Evolutionary conservation across 2,329 filamentous ascomycete genomes (phyloP).

Genomic region (Xylariales sp.): DNA sequence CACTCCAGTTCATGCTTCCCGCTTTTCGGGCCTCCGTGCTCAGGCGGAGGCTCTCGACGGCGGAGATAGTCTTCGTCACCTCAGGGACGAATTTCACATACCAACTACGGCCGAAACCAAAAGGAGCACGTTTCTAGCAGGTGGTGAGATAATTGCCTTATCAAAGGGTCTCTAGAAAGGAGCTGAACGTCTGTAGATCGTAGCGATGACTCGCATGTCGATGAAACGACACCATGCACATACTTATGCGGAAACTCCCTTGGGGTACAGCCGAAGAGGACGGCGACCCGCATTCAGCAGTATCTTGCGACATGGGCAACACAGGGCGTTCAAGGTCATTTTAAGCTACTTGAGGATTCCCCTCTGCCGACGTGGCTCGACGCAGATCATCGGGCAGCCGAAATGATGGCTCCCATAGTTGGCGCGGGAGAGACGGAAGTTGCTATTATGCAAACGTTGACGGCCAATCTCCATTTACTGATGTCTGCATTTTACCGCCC

Average conservation of each 20-base stretch:
- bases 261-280: slow-evolving; percentile 77
- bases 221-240: slow-evolving; percentile 56
- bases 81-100: slow-evolving; percentile 49
- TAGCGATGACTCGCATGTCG: slow-evolving; percentile 42
- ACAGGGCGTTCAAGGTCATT: slow-evolving; percentile 82
- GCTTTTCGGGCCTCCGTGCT: slow-evolving; percentile 44
- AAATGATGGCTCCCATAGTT: slow-evolving; percentile 76
- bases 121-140: slow-evolving; percentile 45
- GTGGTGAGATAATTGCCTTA: slow-evolving; percentile 43
- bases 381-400: slow-evolving; percentile 74
- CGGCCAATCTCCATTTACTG: slow-evolving; percentile 79
- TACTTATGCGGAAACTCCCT: slow-evolving; percentile 86
- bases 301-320: slow-evolving; percentile 81
- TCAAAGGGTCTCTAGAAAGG: slow-evolving; percentile 32
- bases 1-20: slow-evolving; percentile 38
- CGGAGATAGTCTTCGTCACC: slow-evolving; percentile 45
- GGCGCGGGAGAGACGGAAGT: slow-evolving; percentile 76
- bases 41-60: slow-evolving; percentile 47
- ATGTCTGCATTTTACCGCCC: slow-evolving; percentile 84
- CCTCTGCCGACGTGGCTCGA: slow-evolving; percentile 73
- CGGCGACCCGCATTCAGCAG: slow-evolving; percentile 71
- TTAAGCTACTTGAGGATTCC: slow-evolving; percentile 72
- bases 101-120: slow-evolving; percentile 48
- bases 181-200: slow-evolving; percentile 46
- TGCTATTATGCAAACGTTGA: slow-evolving; percentile 83